These are phyloP conservation scores for Rhodosporidiobolus sp. DNA, from an alignment of 768 basidiomycete genomes.

Conservation along the genomic window DNA sequence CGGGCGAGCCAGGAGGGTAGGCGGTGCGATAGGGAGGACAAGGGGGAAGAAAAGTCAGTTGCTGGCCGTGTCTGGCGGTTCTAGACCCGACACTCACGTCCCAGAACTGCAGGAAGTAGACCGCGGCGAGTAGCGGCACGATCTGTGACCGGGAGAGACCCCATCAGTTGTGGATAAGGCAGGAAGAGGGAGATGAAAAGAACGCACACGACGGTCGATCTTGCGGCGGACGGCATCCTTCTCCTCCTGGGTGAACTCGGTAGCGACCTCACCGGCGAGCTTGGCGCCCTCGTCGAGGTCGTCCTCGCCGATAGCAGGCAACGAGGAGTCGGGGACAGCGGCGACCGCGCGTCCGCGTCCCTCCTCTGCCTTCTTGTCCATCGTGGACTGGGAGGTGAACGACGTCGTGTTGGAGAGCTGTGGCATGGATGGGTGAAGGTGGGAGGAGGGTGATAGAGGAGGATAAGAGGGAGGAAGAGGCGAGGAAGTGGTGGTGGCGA, in stretches of 20 bases:
- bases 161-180: neutral
- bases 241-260: slow-evolving; percentile 25
- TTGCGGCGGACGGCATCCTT: slow-evolving; percentile 24
- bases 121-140: slow-evolving; percentile 15
- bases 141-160: neutral
- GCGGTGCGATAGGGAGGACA: neutral
- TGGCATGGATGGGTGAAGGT: neutral
- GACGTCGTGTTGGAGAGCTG: neutral
- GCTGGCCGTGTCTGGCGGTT: too few relatives aligned
- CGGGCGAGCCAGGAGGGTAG: neutral
- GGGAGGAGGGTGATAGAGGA: neutral
- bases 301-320: slow-evolving; percentile 16
- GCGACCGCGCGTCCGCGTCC: neutral
- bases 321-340: neutral
- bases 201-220: slow-evolving; percentile 24
- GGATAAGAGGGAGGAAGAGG: neutral
- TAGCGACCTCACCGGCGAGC: slow-evolving; percentile 10
- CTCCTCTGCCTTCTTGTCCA: slow-evolving; percentile 21
- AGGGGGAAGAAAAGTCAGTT: neutral
- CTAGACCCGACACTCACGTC: too few relatives aligned
- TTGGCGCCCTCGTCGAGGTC: slow-evolving; percentile 26
- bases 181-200: neutral
- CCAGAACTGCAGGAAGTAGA: slow-evolving; percentile 12
- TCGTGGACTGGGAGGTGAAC: slow-evolving; percentile 3
- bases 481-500: neutral